These are phyloP conservation scores for Amanita thiersii DNA, from an alignment of 768 basidiomycete species.

Conservation along the genomic window DNA sequence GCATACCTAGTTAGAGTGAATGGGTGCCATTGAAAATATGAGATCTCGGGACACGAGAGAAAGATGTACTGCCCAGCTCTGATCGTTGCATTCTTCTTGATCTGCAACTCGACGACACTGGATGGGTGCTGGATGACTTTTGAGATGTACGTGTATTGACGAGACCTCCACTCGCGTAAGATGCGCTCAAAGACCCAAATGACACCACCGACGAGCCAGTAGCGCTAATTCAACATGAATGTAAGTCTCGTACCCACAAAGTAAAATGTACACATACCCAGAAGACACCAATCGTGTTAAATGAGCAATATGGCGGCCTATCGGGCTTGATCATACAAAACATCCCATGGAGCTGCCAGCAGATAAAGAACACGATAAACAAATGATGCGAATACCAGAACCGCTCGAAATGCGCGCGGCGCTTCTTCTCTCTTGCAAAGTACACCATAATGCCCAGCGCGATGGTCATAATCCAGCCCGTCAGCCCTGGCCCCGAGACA, in stretches of 20 bases:
- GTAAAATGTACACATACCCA: slow-evolving; percentile 58
- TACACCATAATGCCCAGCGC: slow-evolving; percentile 73
- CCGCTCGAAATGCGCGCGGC: slow-evolving; percentile 72
- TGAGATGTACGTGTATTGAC: slow-evolving; percentile 87
- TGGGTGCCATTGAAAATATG: slow-evolving; percentile 96
- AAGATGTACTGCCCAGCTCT: slow-evolving; percentile 93
- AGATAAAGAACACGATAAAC: slow-evolving; percentile 87
- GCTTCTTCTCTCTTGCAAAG: slow-evolving; percentile 77
- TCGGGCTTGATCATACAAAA: slow-evolving; percentile 97
- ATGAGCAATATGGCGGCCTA: slow-evolving; percentile 80
- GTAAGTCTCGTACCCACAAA: slow-evolving; percentile 8
- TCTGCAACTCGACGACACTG: slow-evolving; percentile 90
- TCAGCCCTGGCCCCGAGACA: slow-evolving; percentile 70
- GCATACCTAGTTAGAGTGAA: slow-evolving; percentile 83
- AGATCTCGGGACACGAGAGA: slow-evolving; percentile 83
- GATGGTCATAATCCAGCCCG: slow-evolving; percentile 85
- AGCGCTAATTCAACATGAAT: slow-evolving; percentile 43
- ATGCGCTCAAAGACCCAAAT: slow-evolving; percentile 87
- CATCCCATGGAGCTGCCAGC: slow-evolving; percentile 95
- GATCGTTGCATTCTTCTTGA: slow-evolving; percentile 85
- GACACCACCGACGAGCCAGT: slow-evolving; percentile 82
- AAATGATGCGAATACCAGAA: slow-evolving; percentile 90
- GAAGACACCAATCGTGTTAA: slow-evolving; percentile 83
- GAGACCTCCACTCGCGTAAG: slow-evolving; percentile 84
- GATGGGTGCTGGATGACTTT: slow-evolving; percentile 96